These are phyloP conservation scores for Auricularia cornea DNA, from an alignment of 768 basidiomycete species.

Conservation along the genomic window DNA sequence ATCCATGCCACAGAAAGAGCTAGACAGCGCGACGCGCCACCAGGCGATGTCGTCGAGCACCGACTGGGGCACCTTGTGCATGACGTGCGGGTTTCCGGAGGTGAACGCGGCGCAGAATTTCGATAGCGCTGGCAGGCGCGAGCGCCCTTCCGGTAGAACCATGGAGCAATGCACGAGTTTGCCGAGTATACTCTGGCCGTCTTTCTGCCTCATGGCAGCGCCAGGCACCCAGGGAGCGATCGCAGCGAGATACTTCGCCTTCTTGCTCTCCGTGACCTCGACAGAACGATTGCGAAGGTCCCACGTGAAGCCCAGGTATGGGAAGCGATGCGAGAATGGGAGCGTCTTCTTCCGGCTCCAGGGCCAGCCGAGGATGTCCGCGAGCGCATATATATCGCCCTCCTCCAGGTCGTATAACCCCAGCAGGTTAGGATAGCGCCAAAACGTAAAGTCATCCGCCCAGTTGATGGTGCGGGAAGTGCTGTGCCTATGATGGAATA, in stretches of 20 bases:
- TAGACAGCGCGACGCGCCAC: background rate
- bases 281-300: background rate
- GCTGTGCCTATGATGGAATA: constrained; percentile 16
- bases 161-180: constrained; percentile 25
- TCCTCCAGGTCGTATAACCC: constrained; percentile 4
- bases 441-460: constrained; percentile 32
- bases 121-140: constrained; percentile 15
- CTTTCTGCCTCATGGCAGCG: constrained; percentile 8
- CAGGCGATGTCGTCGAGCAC: background rate
- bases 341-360: constrained; percentile 20
- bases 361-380: constrained; percentile 24
- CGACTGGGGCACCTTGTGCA: background rate
- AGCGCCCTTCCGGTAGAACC: constrained; percentile 19
- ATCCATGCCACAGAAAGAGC: constrained; percentile 8
- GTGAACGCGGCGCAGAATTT: background rate
- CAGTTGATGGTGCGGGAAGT: constrained; percentile 22
- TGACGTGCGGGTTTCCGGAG: background rate
- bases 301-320: background rate
- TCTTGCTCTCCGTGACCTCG: background rate
- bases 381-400: constrained; percentile 22
- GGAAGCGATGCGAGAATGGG: background rate
- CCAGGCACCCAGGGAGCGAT: background rate
- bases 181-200: constrained; percentile 22
- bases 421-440: constrained; percentile 1
- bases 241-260: background rate